Base-by-base conservation (phyloP, 2,329 filamentous ascomycete genomes). In the Fonsecaea nubica region DNA sequence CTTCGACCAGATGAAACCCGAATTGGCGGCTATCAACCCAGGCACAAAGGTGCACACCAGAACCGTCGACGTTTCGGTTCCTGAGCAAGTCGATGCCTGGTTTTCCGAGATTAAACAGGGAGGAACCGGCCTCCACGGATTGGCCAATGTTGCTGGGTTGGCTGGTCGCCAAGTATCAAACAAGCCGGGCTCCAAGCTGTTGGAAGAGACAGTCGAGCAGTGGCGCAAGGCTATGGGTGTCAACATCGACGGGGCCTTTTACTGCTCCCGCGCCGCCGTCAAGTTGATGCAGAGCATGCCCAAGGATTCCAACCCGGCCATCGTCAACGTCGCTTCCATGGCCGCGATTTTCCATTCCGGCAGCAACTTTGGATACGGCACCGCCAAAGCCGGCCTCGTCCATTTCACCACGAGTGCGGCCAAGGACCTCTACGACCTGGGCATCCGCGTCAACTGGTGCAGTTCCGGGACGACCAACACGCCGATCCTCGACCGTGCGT, bases 241-340 rank as follows among this genome's bases (percentile, higher is more conserved):
- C 7, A 85, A 85, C 69, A 65, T 80, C 6, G 78, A 73, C 5
- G 84, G 84, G 4, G 74, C 82, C 38, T 82, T 85, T 74, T 81
- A 84, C 58, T 85, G 82, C 64, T 68, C 87, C 63, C 75, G 82
- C 12, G 80, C 81, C 13, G 74, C 86, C 71, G 65, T 86, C 5
- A 75, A 73, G 12, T 76, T 78, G 32, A 80, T 85, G 60, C 32
- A 56, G 21, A 36, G 3, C 4, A 40, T 53, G 10, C 2, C 4
- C 3, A 3, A 32, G 15, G 9, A 9, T 38, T 18, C 6, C 3
- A 9, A 55, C n/a, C 33, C 52, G 2, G 15, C 15, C 35, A 57
- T 63, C 32, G 60, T 63, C 18, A 63, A 63, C 38, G 33, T 63
- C 13, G 38, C 15, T 2, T 57, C 52, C n/a, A 63, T 63, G 35